Conservation (phyloP, 2,329 filamentous ascomycete genomes). For the Hypocrella siamensis region DNA sequence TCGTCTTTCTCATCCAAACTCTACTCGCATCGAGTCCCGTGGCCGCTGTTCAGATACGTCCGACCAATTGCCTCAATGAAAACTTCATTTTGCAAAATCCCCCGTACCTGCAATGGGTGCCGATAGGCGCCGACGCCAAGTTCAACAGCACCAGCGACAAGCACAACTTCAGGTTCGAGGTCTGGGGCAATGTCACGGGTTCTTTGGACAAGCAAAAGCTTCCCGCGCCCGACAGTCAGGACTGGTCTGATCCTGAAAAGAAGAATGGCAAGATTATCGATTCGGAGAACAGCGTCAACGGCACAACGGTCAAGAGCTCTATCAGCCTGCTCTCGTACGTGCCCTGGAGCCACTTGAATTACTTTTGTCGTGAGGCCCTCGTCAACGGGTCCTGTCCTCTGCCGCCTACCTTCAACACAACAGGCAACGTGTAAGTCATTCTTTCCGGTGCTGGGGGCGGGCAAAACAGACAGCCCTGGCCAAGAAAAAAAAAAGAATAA, state of each 20-base stretch:
- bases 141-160: slow-evolving; percentile 48
- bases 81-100: slow-evolving; percentile 41
- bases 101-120: slow-evolving; percentile 61
- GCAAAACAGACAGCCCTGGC: too few species aligned
- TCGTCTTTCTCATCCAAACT: slow-evolving; percentile 22
- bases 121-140: slow-evolving; percentile 55
- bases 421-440: slow-evolving; percentile 6
- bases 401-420: slow-evolving; percentile 48
- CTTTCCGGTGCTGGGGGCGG: too few species aligned
- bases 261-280: slow-evolving; percentile 65
- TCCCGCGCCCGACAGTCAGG: slow-evolving; percentile 40
- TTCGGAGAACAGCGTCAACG: slow-evolving; percentile 41
- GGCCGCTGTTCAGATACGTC: slow-evolving; percentile 53
- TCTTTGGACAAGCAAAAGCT: slow-evolving; percentile 39
- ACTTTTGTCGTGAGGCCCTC: slow-evolving; percentile 51
- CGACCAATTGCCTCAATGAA: slow-evolving; percentile 67
- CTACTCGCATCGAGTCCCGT: slow-evolving; percentile 24
- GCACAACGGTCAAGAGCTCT: slow-evolving; percentile 57
- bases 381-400: slow-evolving; percentile 58
- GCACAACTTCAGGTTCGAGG: slow-evolving; percentile 57
- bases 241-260: slow-evolving; percentile 45
- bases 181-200: slow-evolving; percentile 87
- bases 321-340: slow-evolving; percentile 66
- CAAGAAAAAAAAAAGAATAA: too few species aligned
- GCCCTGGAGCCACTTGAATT: slow-evolving; percentile 37